Base-by-base conservation (phyloP, 306 rosid species). In the Hippophae tibetana region DNA sequence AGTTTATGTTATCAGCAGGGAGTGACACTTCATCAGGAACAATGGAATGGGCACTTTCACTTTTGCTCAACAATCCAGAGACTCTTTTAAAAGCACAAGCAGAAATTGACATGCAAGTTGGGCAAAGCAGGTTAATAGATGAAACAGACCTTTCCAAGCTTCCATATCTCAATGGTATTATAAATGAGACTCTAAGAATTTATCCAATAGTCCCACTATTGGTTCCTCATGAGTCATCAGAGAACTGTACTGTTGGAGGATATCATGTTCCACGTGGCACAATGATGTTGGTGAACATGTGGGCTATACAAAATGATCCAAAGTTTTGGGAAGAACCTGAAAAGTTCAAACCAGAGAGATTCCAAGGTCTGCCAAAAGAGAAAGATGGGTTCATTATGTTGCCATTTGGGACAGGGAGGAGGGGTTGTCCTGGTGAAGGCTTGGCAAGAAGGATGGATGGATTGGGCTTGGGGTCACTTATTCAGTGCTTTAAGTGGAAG, bases 281-380 rank as follows among this genome's bases (percentile, higher is more conserved):
- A 6, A 76, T 72, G 65, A 9, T 79, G 11, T 38, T 63, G 13
- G 79, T 79, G 31, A 79, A 76, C 7, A 0, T 51, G 3, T 79
- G 81, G 81, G 78, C 76, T 58, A 69, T 79, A 49, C 81, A 79
- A 3, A 54, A 72, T 50, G 65, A 79, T 57, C 79, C 81, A 0
- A 38, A 18, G 13, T 18, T 61, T 44, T 79, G 81, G 79, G 64
- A 1, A 10, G 45, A 72, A 6, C 74, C 81, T 5, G 69, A 44
- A 8, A 42, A 43, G 43, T 76, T 79, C 42, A 57, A 56, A 47
- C 79, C 79, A 1, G 68, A 72, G 56, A 76, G 79, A 57, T 69
- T 79, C 12, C 55, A 27, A 5, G 54, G 25, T 7, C 7, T 54
- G 10, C 48, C 47, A 6, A 44, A 18, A 13, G 57, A 27, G 6